These are phyloP conservation scores for Styphnolobium japonicum DNA, from an alignment of 306 rosid genomes.

Conservation along the genomic window DNA sequence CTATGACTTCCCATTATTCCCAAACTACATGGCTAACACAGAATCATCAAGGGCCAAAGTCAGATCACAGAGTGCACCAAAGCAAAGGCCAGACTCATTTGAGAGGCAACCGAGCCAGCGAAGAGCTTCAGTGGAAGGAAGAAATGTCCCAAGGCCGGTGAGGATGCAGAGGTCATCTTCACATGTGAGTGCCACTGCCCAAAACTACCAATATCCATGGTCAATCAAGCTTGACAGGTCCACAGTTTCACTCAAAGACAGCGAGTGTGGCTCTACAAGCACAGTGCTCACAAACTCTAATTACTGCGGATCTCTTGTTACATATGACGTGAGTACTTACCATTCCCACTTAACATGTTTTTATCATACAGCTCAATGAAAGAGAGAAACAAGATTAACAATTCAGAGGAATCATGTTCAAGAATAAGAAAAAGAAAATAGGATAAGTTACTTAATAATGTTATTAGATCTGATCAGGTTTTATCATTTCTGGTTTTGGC, in stretches of 20 bases:
- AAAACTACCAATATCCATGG: slow-evolving; percentile 75
- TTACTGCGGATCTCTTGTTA: slow-evolving; percentile 61
- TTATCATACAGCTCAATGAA: background rate
- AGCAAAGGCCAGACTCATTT: slow-evolving; percentile 64
- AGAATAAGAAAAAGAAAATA: background rate
- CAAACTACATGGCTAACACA: slow-evolving; percentile 93
- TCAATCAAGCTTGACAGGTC: slow-evolving; percentile 77
- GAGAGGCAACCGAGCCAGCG: slow-evolving; percentile 78
- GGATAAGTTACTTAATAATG: background rate
- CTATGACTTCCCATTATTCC: slow-evolving; percentile 62
- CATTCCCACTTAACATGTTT: background rate
- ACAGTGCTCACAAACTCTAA: slow-evolving; percentile 61
- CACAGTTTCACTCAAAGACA: slow-evolving; percentile 60
- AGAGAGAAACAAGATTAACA: background rate
- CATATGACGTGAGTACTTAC: slow-evolving; percentile 58
- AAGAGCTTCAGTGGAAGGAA: slow-evolving; percentile 68
- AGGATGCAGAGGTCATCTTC: slow-evolving; percentile 91
- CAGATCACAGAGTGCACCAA: slow-evolving; percentile 92
- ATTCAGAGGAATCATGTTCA: background rate
- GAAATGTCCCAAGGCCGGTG: slow-evolving; percentile 78
- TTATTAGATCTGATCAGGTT: slow-evolving; percentile 20
- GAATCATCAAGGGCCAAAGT: slow-evolving; percentile 88
- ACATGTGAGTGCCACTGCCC: slow-evolving; percentile 63
- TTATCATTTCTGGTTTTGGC: slow-evolving; percentile 21
- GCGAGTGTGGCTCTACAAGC: slow-evolving; percentile 82